phyloP scores from a whole-genome alignment of 306 rosid species.

The Pterocarpus macrocarpus region DNA sequence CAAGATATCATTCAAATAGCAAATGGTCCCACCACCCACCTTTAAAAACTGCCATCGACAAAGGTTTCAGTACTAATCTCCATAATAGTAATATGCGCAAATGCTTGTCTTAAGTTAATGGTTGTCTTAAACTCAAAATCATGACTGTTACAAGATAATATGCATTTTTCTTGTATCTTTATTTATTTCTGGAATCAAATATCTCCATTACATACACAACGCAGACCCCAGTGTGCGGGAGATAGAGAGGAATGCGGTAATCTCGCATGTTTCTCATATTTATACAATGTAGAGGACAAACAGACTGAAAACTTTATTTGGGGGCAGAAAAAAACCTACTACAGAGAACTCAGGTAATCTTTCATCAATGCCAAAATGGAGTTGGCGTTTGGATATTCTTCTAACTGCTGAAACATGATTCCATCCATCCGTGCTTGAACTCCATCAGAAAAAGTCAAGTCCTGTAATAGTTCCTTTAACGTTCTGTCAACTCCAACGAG shows the following conservation, averaged over 20 bases:
- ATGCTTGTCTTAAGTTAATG: background rate
- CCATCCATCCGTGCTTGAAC: conserved; percentile 97
- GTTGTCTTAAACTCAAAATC: background rate
- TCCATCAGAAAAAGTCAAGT: conserved; percentile 67
- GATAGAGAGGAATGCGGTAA: too few species aligned
- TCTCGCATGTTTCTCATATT: too few species aligned
- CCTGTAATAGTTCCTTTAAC: conserved; percentile 64
- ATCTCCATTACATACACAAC: background rate
- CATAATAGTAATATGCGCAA: too few species aligned
- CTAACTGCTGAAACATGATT: conserved; percentile 80
- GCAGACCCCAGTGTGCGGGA: background rate
- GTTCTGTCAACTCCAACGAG: conserved; percentile 74
- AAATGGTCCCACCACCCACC: too few species aligned
- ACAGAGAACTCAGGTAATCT: conserved; percentile 75
- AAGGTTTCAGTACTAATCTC: too few species aligned
- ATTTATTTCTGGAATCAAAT: background rate
- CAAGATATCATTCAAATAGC: too few species aligned
- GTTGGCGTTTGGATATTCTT: conserved; percentile 70
- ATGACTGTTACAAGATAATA: background rate
- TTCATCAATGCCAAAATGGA: conserved; percentile 69
- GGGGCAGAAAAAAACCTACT: conserved; percentile 11
- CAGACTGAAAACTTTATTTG: background rate
- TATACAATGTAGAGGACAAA: background rate
- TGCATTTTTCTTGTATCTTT: background rate
- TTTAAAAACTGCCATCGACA: too few species aligned